Percentiles rank a stretch among this genome's conserved stretches.
Conservation (phyloP, 2,329 filamentous ascomycete species). For the Xylaria sp. region DNA sequence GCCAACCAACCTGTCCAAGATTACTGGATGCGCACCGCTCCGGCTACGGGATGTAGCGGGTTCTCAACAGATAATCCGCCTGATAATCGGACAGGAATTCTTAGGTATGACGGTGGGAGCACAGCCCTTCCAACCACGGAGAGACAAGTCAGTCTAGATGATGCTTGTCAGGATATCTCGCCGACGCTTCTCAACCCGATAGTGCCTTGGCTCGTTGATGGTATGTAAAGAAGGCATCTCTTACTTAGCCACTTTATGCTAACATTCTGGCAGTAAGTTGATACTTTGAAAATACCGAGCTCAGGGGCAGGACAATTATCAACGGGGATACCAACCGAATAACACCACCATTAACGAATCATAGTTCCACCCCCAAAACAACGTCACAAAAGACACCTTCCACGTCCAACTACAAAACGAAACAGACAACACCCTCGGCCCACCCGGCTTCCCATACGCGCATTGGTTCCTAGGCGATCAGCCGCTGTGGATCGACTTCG, state of each 20-base stretch:
- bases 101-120: slow-evolving; percentile 24
- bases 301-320: background rate
- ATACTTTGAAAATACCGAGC: background rate
- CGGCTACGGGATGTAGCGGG: slow-evolving; percentile 15
- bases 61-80: slow-evolving; percentile 6
- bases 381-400: slow-evolving; percentile 21
- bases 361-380: slow-evolving; percentile 18
- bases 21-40: slow-evolving; percentile 30
- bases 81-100: slow-evolving; percentile 24
- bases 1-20: slow-evolving; percentile 18
- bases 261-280: background rate
- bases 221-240: background rate
- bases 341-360: background rate
- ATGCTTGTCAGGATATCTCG: slow-evolving; percentile 11
- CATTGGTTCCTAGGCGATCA: slow-evolving; percentile 19
- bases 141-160: background rate
- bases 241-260: background rate
- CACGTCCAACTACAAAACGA: slow-evolving; percentile 25
- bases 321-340: background rate
- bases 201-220: slow-evolving; percentile 19
- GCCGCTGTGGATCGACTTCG: slow-evolving; percentile 23
- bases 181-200: slow-evolving; percentile 17
- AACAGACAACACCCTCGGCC: slow-evolving; percentile 24
- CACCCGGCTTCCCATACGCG: slow-evolving; percentile 26
- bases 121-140: slow-evolving; percentile 29